These are phyloP conservation scores for Plasmodium ovale DNA, from an alignment of 169 alveolate genomes.

Conservation along the genomic window DNA sequence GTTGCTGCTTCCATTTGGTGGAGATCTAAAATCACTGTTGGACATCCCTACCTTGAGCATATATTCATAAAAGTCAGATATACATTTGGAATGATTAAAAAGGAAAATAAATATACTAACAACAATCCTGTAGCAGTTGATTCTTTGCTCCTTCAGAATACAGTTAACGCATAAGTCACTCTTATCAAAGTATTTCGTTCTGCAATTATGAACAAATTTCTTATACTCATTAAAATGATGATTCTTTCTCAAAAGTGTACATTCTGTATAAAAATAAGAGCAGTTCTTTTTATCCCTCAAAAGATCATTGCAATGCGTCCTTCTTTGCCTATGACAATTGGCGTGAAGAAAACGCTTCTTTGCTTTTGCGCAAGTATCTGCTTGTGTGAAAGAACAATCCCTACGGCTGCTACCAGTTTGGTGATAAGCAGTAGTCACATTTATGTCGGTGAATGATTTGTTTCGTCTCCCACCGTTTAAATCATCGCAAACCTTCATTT, in stretches of 20 bases:
- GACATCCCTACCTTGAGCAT: slow-evolving; percentile 27
- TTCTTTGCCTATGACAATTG: too few species aligned
- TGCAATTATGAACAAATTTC: slow-evolving; percentile 13
- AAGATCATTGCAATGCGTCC: too few species aligned
- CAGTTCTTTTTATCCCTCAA: background rate
- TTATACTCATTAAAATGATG: background rate
- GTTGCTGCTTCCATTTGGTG: background rate
- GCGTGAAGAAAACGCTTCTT: too few species aligned
- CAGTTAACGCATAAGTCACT: slow-evolving; percentile 41
- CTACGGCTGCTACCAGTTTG: too few species aligned
- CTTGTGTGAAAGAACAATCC: too few species aligned
- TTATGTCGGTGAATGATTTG: too few species aligned
- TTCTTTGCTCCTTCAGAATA: slow-evolving; percentile 34
- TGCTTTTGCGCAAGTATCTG: too few species aligned
- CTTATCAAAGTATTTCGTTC: slow-evolving; percentile 11
- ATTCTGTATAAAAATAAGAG: background rate
- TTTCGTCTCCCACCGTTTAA: too few species aligned
- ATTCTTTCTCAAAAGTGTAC: background rate
- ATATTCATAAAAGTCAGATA: slow-evolving; percentile 60
- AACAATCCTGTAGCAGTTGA: slow-evolving; percentile 51
- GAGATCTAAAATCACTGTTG: slow-evolving; percentile 29
- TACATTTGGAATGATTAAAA: slow-evolving; percentile 63
- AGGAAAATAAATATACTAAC: slow-evolving; percentile 45
- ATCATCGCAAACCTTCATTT: background rate
- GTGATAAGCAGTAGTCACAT: too few species aligned